Evolutionary conservation across 148 eudicot genomes (phyloP).

Genomic region (Rhododendron ferrugineum): DNA sequence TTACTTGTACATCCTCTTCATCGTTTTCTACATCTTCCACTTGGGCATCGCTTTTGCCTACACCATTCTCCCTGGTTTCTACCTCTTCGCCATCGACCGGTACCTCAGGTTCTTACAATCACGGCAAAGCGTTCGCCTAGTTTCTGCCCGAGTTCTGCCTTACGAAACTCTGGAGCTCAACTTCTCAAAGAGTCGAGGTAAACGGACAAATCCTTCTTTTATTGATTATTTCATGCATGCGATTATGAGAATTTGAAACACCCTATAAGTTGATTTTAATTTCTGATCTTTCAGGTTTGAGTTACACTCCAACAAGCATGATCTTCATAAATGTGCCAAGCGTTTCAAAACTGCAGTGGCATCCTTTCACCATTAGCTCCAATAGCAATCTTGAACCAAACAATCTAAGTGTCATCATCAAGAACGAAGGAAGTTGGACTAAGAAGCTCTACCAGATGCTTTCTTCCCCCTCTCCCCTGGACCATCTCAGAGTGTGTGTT

Average conservation of each 20-base stretch:
- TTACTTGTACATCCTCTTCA: slow-evolving; percentile 42
- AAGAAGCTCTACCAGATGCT: slow-evolving; percentile 36
- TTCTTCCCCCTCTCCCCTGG: slow-evolving; percentile 13
- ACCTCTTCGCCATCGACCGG: slow-evolving; percentile 49
- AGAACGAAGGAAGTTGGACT: slow-evolving; percentile 50
- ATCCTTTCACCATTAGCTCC: slow-evolving; percentile 43
- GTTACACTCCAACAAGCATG: slow-evolving; percentile 44
- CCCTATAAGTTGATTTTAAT: no score
- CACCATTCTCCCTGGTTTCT: slow-evolving; percentile 36
- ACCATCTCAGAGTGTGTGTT: slow-evolving; percentile 19
- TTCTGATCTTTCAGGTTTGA: slow-evolving; percentile 19
- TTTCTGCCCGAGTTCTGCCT: slow-evolving; percentile 43
- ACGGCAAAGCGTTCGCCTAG: slow-evolving; percentile 23
- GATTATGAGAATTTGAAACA: background rate
- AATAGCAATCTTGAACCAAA: slow-evolving; percentile 41
- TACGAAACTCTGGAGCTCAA: slow-evolving; percentile 58
- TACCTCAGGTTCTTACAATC: slow-evolving; percentile 45
- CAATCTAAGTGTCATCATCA: slow-evolving; percentile 43
- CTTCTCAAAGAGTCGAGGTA: slow-evolving; percentile 51
- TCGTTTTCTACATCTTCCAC: slow-evolving; percentile 40
- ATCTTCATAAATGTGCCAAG: slow-evolving; percentile 44
- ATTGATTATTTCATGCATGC: no score
- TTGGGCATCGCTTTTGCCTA: slow-evolving; percentile 30
- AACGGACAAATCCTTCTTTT: background rate
- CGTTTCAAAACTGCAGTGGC: slow-evolving; percentile 57